Base-by-base conservation (phyloP, 2,329 filamentous ascomycete genomes). In the Camillea tinctor region DNA sequence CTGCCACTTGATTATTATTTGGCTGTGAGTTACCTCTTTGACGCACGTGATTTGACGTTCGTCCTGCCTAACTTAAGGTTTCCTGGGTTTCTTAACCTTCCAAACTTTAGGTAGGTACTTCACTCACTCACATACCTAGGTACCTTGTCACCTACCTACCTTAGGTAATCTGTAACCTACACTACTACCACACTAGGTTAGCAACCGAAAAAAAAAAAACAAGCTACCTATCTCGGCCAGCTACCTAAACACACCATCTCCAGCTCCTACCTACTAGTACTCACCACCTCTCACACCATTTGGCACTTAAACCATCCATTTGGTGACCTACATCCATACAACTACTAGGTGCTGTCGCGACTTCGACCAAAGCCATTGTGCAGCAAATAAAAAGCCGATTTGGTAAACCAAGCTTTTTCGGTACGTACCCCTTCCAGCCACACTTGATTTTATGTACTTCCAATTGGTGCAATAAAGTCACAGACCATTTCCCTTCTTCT, bases 311-410 rank as follows among this genome's bases (percentile, higher is more conserved):
- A n/a, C n/a, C n/a, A n/a, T n/a, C n/a, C n/a, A n/a, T n/a, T n/a
- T n/a, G n/a, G n/a, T n/a, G n/a, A n/a, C n/a, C n/a, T n/a, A n/a
- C n/a, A n/a, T n/a, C n/a, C n/a, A n/a, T n/a, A n/a, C n/a, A n/a
- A n/a, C n/a, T n/a, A n/a, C n/a, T n/a, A n/a, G n/a, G n/a, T n/a
- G 63, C 60, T 62, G 62, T 64, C 36, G 36, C 6, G 36, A 44
- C 7, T 44, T 44, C 5, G 11, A 11, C 36, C 36, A 44, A 44
- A n/a, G n/a, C n/a, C n/a, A n/a, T n/a, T n/a, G n/a, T n/a, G n/a
- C n/a, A n/a, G n/a, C n/a, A n/a, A n/a, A n/a, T n/a, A n/a, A 15
- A n/a, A 17, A 4, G 36, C 36, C 36, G 36, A 44, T 15, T 44
- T 15, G 36, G 36, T 44, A n/a, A n/a, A n/a, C 15, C 1, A 17